Base-by-base conservation (phyloP, 2,329 filamentous ascomycete species). In the Paracamarosporium sp. region DNA sequence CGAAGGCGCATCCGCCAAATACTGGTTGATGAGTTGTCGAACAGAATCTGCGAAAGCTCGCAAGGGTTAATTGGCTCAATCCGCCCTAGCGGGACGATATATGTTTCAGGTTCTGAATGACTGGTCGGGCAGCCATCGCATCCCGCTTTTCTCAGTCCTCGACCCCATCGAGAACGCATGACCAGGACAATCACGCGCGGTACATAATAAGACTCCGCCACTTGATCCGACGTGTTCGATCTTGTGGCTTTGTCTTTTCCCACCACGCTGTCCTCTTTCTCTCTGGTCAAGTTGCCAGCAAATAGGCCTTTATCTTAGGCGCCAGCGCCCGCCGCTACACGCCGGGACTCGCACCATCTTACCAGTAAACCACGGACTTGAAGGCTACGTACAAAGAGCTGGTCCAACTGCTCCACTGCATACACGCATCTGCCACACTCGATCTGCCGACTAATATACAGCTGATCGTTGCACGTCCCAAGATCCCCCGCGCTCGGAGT, bases 11-110 rank as follows among this genome's bases (percentile, higher is more conserved):
- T 67, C 64, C 62, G 66, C 67, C 65, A 62, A 62, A 53, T 67
- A 67, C 70, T 69, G 51, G 58, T 67, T 74, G 73, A 75, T 76
- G 73, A 74, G 72, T 73, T 76, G 73, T 74, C 68, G 67, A 67
- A 56, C 53, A 67, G 58, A 67, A 61, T 68, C 66, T 68, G 66
- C 64, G 61, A 62, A 62, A 61, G 56, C 40, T 59, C 57, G 54
- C 52, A 53, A 54, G 60, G 28, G 51, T 60, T 59, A 53, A 74
- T 76, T 75, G 72, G 73, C 65, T 63, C 63, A 55, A 56, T 47
- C 53, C 54, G 44, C 55, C 55, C 66, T 74, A 75, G 72, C 66
- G 69, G 64, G 48, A 66, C 66, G 44, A 56, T 68, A 72, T 74
- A 65, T 71, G 73, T 76, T 75, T 75, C 72, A 70, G 55, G 61